Conservation (phyloP, 495 filamentous ascomycete genomes). For the Hyaloscypha finlandica region DNA sequence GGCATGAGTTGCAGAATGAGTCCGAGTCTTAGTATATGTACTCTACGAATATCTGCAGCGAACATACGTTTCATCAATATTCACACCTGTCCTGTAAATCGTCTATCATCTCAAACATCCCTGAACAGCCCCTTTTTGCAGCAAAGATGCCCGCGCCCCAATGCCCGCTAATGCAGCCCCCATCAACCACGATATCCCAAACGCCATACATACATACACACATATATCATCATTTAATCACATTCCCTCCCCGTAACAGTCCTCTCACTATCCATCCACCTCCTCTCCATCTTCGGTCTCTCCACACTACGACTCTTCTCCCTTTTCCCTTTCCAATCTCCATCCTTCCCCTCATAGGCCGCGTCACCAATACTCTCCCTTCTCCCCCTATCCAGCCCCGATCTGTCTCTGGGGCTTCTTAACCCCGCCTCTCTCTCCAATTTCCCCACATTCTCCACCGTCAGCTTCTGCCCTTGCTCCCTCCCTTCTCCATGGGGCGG, state of each 20-base stretch:
- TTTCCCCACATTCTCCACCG: conserved; percentile 32
- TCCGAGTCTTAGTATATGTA: background rate
- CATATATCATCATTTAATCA: background rate
- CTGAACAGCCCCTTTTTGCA: background rate
- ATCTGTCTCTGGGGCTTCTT: no score
- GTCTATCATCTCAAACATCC: background rate
- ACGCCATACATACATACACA: background rate
- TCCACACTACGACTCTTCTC: conserved; percentile 26
- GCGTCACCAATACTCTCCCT: background rate
- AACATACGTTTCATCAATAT: background rate
- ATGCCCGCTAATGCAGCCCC: conserved; percentile 7
- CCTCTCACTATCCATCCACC: conserved; percentile 24
- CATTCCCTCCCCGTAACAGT: conserved; percentile 14
- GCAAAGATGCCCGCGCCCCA: background rate
- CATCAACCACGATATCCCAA: background rate
- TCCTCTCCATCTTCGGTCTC: conserved; percentile 40
- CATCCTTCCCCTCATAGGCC: conserved; percentile 6
- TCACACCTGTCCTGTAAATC: background rate
- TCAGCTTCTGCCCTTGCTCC: conserved; percentile 18
- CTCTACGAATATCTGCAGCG: background rate
- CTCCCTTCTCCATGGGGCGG: background rate
- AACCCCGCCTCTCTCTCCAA: conserved; percentile 16
- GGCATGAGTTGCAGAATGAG: background rate
- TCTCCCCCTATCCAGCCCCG: background rate
- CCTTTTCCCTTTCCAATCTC: conserved; percentile 10